phyloP scores from a whole-genome alignment of 352 stramenopile genomes.

The Blastocystis sp. region DNA sequence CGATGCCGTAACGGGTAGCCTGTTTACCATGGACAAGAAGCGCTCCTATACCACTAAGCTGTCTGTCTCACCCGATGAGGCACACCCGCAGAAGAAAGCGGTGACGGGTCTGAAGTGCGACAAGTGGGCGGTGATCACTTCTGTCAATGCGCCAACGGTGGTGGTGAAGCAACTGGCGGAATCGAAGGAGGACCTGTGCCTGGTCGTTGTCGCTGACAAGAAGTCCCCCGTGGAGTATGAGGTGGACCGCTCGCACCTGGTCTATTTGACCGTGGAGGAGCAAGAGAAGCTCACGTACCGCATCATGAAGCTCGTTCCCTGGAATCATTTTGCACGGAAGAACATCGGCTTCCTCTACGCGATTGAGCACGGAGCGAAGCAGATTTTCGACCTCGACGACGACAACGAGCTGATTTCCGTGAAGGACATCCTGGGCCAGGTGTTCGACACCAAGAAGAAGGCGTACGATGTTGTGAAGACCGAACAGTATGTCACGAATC shows the following conservation, averaged over 20 bases:
- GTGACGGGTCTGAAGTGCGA: slow-evolving; percentile 44
- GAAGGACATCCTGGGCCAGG: slow-evolving; percentile 40
- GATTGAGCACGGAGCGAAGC: slow-evolving; percentile 56
- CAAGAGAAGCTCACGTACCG: slow-evolving; percentile 41
- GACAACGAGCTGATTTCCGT: slow-evolving; percentile 69
- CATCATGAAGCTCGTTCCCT: slow-evolving; percentile 64
- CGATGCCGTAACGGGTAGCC: slow-evolving; percentile 46
- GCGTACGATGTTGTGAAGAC: slow-evolving; percentile 57
- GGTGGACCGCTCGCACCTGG: slow-evolving; percentile 19
- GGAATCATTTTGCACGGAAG: slow-evolving; percentile 68
- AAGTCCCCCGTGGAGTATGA: slow-evolving; percentile 56
- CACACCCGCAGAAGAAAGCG: neutral
- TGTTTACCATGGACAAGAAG: slow-evolving; percentile 60
- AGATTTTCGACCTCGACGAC: slow-evolving; percentile 67
- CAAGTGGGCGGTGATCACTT: slow-evolving; percentile 55
- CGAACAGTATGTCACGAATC: slow-evolving; percentile 47
- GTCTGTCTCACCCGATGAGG: no score
- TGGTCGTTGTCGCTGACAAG: slow-evolving; percentile 65
- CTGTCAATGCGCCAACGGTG: slow-evolving; percentile 53
- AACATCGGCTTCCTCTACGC: slow-evolving; percentile 68
- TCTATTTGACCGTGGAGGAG: slow-evolving; percentile 61
- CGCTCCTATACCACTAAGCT: slow-evolving; percentile 29
- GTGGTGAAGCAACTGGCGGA: slow-evolving; percentile 56
- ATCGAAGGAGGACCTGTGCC: slow-evolving; percentile 38
- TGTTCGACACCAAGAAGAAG: slow-evolving; percentile 33